Conservation (phyloP, 345 rosid genomes). For the Eucalyptus rudis region DNA sequence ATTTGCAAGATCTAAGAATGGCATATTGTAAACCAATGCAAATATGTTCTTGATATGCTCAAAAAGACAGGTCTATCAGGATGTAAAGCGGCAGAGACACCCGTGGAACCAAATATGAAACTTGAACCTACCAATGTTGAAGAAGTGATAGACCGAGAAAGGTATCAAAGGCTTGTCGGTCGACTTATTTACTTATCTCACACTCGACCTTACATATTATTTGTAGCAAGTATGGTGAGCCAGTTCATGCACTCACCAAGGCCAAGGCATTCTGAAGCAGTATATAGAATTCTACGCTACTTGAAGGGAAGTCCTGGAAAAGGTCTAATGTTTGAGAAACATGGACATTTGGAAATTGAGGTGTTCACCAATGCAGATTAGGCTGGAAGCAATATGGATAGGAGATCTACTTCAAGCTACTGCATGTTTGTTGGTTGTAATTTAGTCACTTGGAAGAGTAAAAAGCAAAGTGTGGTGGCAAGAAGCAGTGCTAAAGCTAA, state of each 20-base stretch:
- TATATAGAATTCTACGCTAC: background rate
- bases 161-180: background rate
- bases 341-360: background rate
- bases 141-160: background rate
- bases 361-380: rapidly evolving
- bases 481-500: background rate
- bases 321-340: background rate
- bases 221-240: background rate
- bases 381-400: background rate
- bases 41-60: background rate
- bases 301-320: background rate
- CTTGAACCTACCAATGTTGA: background rate
- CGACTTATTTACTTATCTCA: background rate
- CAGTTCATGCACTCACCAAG: background rate
- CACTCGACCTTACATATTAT: rapidly evolving
- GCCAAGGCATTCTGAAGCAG: background rate
- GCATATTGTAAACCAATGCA: background rate
- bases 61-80: background rate
- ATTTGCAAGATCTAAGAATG: background rate
- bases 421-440: background rate
- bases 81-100: background rate
- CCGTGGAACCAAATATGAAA: background rate
- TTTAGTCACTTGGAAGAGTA: background rate
- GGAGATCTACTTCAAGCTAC: background rate
- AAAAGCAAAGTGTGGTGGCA: background rate